phyloP scores from a whole-genome alignment of 768 basidiomycete genomes.

The Pulveroboletus ravenelii region DNA sequence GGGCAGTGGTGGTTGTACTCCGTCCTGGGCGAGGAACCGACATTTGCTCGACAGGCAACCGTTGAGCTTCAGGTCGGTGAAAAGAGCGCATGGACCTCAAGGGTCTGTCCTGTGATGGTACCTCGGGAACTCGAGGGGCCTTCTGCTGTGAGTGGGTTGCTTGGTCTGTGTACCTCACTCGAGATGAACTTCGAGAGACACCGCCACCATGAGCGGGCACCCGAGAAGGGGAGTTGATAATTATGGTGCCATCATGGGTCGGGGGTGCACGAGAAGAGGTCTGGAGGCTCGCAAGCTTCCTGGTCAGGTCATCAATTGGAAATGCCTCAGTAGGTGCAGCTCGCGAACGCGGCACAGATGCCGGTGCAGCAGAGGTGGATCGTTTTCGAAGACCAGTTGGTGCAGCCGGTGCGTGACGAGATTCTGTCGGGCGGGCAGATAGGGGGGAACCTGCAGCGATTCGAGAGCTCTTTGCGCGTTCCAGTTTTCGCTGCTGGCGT shows the following conservation, averaged over 20 bases:
- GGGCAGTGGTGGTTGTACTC: slow-evolving; percentile 30
- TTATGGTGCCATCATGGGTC: slow-evolving; percentile 8
- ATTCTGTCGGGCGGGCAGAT: slow-evolving; percentile 13
- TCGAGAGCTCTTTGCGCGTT: slow-evolving; percentile 35
- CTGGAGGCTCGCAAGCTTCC: slow-evolving; percentile 53
- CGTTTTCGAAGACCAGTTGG: slow-evolving; percentile 36
- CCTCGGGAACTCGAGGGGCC: slow-evolving; percentile 17
- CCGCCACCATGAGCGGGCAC: slow-evolving; percentile 5
- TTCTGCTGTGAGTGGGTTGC: slow-evolving; percentile 17
- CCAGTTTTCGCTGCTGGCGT: slow-evolving; percentile 50
- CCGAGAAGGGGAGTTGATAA: slow-evolving; percentile 9
- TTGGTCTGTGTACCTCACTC: slow-evolving; percentile 12
- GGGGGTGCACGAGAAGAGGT: slow-evolving; percentile 17
- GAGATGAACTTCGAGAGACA: slow-evolving; percentile 23
- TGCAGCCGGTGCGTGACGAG: slow-evolving; percentile 30
- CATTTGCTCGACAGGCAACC: slow-evolving; percentile 29
- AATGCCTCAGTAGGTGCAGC: slow-evolving; percentile 38
- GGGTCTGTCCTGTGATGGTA: slow-evolving; percentile 19
- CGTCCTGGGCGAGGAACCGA: slow-evolving; percentile 32
- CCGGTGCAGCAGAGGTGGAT: slow-evolving; percentile 27
- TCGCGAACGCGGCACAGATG: slow-evolving; percentile 20
- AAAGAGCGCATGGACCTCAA: slow-evolving; percentile 59
- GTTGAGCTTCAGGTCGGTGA: slow-evolving; percentile 43
- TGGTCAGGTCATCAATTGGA: slow-evolving; percentile 54
- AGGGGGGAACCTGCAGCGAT: slow-evolving; percentile 16